phyloP scores from a whole-genome alignment of 2,329 filamentous ascomycete genomes.

The Podosphaera leucotricha region DNA sequence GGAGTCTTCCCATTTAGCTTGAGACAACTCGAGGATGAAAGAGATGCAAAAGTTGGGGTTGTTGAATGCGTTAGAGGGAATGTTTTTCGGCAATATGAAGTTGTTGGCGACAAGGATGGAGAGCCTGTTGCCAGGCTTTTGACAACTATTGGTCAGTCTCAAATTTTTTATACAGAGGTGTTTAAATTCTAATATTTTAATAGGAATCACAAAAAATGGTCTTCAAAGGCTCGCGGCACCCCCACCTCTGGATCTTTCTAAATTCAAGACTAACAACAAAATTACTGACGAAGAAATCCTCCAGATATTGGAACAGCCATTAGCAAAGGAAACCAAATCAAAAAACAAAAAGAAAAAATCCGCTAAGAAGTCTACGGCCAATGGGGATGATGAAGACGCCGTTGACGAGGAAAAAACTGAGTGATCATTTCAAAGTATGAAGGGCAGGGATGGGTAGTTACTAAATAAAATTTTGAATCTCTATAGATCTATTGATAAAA shows the following conservation, averaged over 20 bases:
- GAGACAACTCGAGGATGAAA: conserved; percentile 89
- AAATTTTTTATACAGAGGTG: not conserved
- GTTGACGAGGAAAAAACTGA: conserved; percentile 18
- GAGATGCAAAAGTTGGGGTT: conserved; percentile 82
- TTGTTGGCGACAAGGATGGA: conserved; percentile 80
- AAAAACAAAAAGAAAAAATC: conserved; percentile 64
- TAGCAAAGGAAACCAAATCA: conserved; percentile 70
- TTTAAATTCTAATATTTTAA: not conserved
- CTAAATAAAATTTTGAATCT: too few relatives aligned
- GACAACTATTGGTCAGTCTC: conserved; percentile 67
- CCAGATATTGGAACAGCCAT: conserved; percentile 75
- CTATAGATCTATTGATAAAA: too few relatives aligned
- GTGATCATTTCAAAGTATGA: not conserved
- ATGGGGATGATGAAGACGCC: conserved; percentile 14
- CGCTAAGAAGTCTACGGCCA: conserved; percentile 19
- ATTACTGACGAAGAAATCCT: conserved; percentile 89
- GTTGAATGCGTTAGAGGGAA: conserved; percentile 88
- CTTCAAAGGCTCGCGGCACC: conserved; percentile 66
- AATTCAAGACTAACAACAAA: conserved; percentile 91
- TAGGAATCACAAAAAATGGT: conserved; percentile 95
- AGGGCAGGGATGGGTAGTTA: too few relatives aligned
- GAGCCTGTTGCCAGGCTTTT: conserved; percentile 66
- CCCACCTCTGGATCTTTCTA: conserved; percentile 49
- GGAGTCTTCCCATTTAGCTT: conserved; percentile 95
- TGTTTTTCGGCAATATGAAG: conserved; percentile 87